Base-by-base conservation (phyloP, 495 filamentous ascomycete species). In the Penicillium paradoxum region DNA sequence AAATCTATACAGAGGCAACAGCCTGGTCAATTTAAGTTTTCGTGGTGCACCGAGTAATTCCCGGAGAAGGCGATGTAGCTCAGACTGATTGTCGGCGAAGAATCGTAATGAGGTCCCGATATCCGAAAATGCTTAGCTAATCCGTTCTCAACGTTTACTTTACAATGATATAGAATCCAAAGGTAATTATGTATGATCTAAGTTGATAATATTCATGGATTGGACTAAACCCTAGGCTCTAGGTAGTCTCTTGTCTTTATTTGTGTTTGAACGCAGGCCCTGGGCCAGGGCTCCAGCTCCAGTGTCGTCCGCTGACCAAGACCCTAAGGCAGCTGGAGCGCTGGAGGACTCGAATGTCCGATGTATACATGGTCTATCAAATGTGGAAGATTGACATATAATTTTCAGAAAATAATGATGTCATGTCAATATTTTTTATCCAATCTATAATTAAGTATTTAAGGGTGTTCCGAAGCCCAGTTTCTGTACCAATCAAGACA, bases 401-500 rank as follows among this genome's bases (percentile, higher is more conserved):
- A n/a, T n/a, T n/a, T n/a, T n/a, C n/a, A n/a, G n/a, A n/a, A n/a
- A n/a, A n/a, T n/a, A 27, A 27, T 27, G 25, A 51, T 60, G 19
- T n/a, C n/a, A n/a, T n/a, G n/a, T 50, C 41, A 34, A 10, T 27
- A 34, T 45, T 39, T 3, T 55, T 19, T 7, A 54, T 39, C 29
- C 30, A 15, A 40, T 37, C 3, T 15, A 21, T 19, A 24, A 57
- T 9, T 19, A 14, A 14, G 48, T 14, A 29, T 18, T 62, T 56
- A 77, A 5, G 67, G 42, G 49, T 78, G 59, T 46, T 70, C 63
- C 48, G 55, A 59, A 24, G 82, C 80, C 91, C 91, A 96, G 48
- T 74, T 67, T 49, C 81, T 78, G 68, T 92, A 96, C 87, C 88
- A 95, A 39, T 86, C 87, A 58, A 96, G 73, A 61, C 89, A 91